phyloP scores from a whole-genome alignment of 805 yeast species.

The Zygoascus ofunaensis region DNA sequence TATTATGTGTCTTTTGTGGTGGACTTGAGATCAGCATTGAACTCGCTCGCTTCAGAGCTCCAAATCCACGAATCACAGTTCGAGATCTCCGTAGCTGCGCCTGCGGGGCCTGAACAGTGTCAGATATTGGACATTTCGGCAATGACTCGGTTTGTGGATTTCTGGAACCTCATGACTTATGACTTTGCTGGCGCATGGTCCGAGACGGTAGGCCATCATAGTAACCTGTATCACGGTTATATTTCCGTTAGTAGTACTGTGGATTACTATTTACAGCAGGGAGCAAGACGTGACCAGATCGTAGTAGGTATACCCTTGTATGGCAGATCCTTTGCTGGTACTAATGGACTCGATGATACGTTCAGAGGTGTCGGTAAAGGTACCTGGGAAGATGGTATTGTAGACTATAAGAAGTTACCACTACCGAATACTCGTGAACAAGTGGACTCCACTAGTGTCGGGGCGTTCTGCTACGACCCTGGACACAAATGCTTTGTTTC shows the following conservation, averaged over 20 bases:
- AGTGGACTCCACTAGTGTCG: conserved; percentile 44
- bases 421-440: conserved; percentile 35
- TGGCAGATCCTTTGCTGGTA: conserved; percentile 49
- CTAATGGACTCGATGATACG: conserved; percentile 33
- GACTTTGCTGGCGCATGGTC: conserved; percentile 83
- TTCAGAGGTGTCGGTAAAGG: conserved; percentile 38
- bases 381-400: conserved; percentile 41
- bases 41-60: conserved; percentile 28
- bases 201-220: conserved; percentile 49
- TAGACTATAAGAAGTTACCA: conserved; percentile 52
- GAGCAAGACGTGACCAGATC: conserved; percentile 43
- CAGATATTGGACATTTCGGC: conserved; percentile 36
- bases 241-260: conserved; percentile 45
- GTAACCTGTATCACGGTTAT: conserved; percentile 48
- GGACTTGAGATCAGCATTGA: conserved; percentile 34
- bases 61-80: conserved; percentile 27
- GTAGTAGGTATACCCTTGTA: conserved; percentile 83
- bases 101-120: conserved; percentile 48
- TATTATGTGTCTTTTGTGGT: conserved; percentile 38
- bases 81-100: conserved; percentile 64
- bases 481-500: conserved; percentile 36
- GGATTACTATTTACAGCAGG: conserved; percentile 32
- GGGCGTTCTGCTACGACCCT: conserved; percentile 45
- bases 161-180: conserved; percentile 88
- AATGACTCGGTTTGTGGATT: conserved; percentile 51